These are phyloP conservation scores for Rubia balearica DNA, from an alignment of 305 asterid genomes.

Conservation along the genomic window DNA sequence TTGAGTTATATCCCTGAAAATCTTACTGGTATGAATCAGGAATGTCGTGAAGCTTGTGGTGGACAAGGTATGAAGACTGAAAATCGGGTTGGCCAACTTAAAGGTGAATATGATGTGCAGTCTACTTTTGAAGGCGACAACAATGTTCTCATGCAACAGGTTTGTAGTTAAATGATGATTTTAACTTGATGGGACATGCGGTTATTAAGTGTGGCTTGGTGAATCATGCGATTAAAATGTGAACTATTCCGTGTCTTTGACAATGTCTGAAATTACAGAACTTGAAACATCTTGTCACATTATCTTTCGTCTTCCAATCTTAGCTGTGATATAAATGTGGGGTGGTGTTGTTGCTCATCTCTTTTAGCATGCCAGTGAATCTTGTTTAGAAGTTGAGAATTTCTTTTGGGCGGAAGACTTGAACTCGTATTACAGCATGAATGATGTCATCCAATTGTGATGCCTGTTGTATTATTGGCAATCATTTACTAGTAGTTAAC, in stretches of 20 bases:
- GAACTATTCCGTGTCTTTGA: background rate
- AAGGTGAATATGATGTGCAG: constrained; percentile 90
- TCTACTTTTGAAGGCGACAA: constrained; percentile 97
- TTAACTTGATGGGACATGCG: background rate
- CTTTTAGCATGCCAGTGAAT: background rate
- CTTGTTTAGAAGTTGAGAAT: background rate
- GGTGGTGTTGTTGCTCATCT: background rate
- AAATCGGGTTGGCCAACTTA: constrained; percentile 85
- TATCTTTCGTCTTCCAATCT: background rate
- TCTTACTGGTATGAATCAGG: constrained; percentile 34
- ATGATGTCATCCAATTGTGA: background rate
- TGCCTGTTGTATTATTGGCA: background rate
- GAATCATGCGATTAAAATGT: background rate
- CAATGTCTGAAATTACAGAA: background rate
- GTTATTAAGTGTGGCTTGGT: background rate
- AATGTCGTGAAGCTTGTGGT: constrained; percentile 97
- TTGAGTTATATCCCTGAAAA: constrained; percentile 20
- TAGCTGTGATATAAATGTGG: background rate
- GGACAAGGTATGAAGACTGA: constrained; percentile 95
- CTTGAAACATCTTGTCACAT: background rate
- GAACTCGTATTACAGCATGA: background rate
- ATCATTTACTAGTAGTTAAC: background rate
- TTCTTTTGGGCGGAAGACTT: background rate
- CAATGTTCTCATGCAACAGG: constrained; percentile 99
- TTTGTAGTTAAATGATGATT: constrained; percentile 17